These are phyloP conservation scores for Apophysomyces trapeziformis DNA, from an alignment of 371 early-diverging fungal species.

Conservation along the genomic window DNA sequence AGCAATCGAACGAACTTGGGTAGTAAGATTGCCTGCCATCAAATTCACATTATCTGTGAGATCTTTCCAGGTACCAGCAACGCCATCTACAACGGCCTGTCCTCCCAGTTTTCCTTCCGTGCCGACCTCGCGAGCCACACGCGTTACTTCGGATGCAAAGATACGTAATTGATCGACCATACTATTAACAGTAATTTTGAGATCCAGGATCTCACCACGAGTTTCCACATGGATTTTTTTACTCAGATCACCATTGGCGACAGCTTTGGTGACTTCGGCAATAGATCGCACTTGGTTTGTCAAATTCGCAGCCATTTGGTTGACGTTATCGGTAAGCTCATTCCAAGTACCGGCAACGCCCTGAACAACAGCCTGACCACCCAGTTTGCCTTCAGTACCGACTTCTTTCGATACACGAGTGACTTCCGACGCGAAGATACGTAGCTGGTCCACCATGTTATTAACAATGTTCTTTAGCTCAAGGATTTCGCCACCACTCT, in stretches of 20 bases:
- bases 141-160: conserved; percentile 43
- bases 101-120: conserved; percentile 49
- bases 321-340: conserved; percentile 31
- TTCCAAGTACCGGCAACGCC: conserved; percentile 40
- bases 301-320: conserved; percentile 29
- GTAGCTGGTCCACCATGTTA: conserved; percentile 40
- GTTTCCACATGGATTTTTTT: conserved; percentile 38
- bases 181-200: conserved; percentile 39
- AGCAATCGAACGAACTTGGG: conserved; percentile 31
- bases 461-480: conserved; percentile 52
- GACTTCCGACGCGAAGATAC: conserved; percentile 25
- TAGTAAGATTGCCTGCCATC: conserved; percentile 47
- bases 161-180: conserved; percentile 50
- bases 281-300: conserved; percentile 42
- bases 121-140: conserved; percentile 52
- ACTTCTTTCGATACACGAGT: conserved; percentile 45
- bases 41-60: conserved; percentile 49
- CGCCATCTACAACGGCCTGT: conserved; percentile 37
- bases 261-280: conserved; percentile 59
- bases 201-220: conserved; percentile 42
- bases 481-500: conserved; percentile 44
- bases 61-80: conserved; percentile 51
- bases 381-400: conserved; percentile 37
- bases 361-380: conserved; percentile 24
- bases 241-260: conserved; percentile 55